Conservation (phyloP, 2,329 filamentous ascomycete genomes). For the Calonectria naviculata region DNA sequence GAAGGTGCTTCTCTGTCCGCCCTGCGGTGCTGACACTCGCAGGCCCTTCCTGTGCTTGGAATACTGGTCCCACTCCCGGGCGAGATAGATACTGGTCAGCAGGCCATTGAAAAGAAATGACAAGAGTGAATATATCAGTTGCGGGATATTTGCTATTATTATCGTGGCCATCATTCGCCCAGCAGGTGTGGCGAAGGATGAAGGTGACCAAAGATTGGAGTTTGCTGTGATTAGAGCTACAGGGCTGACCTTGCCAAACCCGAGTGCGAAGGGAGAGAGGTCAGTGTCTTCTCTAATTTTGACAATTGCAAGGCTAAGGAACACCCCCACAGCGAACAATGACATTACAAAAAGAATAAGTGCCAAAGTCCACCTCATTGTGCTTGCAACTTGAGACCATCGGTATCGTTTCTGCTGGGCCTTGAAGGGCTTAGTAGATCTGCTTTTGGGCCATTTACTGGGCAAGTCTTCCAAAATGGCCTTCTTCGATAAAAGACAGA, state of each 20-base stretch:
- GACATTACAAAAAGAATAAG: neutral
- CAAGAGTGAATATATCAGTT: neutral
- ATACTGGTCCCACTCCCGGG: conserved; percentile 5
- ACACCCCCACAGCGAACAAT: no score
- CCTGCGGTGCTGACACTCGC: neutral
- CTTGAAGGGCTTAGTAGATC: neutral
- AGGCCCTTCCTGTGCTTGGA: neutral
- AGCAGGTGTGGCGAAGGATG: no score
- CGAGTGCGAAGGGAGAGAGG: neutral
- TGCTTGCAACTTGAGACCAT: neutral
- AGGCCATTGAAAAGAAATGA: neutral
- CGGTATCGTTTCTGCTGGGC: neutral
- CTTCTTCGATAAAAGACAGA: conserved; percentile 5
- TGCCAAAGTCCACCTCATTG: neutral
- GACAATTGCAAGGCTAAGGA: neutral
- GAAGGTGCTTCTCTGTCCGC: neutral
- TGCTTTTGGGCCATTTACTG: neutral
- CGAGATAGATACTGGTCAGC: neutral
- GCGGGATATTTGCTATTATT: no score
- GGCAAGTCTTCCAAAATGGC: neutral
- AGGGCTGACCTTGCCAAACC: neutral
- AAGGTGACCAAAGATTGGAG: no score
- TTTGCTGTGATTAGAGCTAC: no score
- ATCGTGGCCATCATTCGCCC: no score
- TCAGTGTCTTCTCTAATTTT: no score